Conservation (phyloP, 371 early-diverging fungal genomes). For the Batkoa obscura region DNA sequence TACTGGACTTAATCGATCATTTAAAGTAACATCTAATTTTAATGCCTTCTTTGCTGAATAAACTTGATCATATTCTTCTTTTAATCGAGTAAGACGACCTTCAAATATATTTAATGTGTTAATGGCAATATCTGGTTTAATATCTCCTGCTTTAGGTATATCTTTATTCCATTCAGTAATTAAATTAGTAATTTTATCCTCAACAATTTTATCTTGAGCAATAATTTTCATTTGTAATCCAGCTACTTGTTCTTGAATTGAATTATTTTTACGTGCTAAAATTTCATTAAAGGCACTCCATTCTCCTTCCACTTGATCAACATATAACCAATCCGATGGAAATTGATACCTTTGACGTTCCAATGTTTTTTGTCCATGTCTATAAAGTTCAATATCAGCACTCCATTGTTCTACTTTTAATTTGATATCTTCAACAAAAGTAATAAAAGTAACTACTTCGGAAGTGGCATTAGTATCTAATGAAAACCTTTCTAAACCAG, state of each 20-base stretch:
- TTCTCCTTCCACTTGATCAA: conserved; percentile 91
- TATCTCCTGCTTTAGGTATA: conserved; percentile 89
- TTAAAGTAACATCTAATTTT: conserved; percentile 45
- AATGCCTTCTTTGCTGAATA: conserved; percentile 87
- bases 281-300: conserved; percentile 95
- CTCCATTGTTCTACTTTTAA: conserved; percentile 70
- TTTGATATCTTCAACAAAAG: conserved; percentile 89
- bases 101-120: conserved; percentile 73
- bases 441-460: conserved; percentile 86
- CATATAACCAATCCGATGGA: conserved; percentile 85
- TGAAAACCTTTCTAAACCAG: conserved; percentile 74
- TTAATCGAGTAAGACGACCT: conserved; percentile 56
- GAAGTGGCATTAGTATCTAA: conserved; percentile 69
- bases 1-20: conserved; percentile 64
- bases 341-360: conserved; percentile 89
- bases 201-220: conserved; percentile 70
- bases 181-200: conserved; percentile 67
- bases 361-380: conserved; percentile 78
- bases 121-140: conserved; percentile 70
- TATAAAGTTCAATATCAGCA: conserved; percentile 64
- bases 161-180: conserved; percentile 80
- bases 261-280: conserved; percentile 68
- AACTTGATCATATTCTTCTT: conserved; percentile 77
- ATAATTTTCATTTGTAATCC: conserved; percentile 79
- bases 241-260: conserved; percentile 79